Evolutionary conservation across 371 early-diverging fungal genomes (phyloP).

Genomic region (Mucor mucedo): DNA sequence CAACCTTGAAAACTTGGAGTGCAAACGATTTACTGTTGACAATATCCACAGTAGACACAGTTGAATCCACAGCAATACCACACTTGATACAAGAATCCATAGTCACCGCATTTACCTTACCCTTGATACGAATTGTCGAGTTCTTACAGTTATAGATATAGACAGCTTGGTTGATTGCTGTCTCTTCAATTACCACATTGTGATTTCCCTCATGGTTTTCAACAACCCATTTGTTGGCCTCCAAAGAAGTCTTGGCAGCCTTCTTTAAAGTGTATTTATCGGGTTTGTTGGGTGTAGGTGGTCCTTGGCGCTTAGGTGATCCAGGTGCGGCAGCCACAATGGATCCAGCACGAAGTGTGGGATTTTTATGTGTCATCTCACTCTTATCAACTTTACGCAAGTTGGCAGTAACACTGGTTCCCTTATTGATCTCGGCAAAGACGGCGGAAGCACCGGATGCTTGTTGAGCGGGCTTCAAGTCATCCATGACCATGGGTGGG

Average conservation of each 20-base stretch:
- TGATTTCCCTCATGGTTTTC: constrained; percentile 83
- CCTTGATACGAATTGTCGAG: constrained; percentile 87
- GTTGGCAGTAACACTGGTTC: constrained; percentile 76
- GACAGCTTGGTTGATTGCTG: constrained; percentile 87
- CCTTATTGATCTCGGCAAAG: constrained; percentile 90
- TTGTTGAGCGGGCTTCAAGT: constrained; percentile 21
- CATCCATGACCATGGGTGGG: constrained; percentile 58
- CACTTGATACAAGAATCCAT: constrained; percentile 89
- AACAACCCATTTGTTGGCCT: constrained; percentile 94
- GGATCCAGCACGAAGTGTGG: constrained; percentile 73
- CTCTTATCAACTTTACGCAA: constrained; percentile 93
- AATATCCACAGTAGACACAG: constrained; percentile 87
- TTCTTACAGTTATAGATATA: constrained; percentile 92
- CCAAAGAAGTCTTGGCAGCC: constrained; percentile 82
- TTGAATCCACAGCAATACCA: constrained; percentile 84
- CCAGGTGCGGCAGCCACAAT: constrained; percentile 46
- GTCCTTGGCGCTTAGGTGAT: constrained; percentile 60
- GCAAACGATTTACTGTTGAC: constrained; percentile 91
- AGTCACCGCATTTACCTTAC: constrained; percentile 91
- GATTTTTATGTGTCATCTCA: constrained; percentile 98
- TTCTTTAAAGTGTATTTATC: constrained; percentile 71
- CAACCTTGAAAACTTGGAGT: constrained; percentile 84
- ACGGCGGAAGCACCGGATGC: constrained; percentile 68
- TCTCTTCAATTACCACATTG: constrained; percentile 77
- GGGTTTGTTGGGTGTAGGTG: constrained; percentile 68